These are phyloP conservation scores for Cryptosporidium andersoni DNA, from an alignment of 169 alveolate species.

Conservation along the genomic window DNA sequence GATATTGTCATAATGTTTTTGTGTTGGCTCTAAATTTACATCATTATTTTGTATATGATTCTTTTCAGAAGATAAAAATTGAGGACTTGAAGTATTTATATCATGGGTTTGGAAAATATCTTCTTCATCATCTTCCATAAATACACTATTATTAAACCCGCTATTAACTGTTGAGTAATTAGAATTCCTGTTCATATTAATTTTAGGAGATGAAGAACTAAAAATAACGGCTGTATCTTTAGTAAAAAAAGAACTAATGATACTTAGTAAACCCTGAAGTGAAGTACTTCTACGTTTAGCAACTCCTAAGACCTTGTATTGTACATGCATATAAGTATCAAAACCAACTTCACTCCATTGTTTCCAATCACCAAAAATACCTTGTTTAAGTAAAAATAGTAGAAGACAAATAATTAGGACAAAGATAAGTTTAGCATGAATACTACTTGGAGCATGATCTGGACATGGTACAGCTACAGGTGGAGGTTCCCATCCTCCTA, in stretches of 20 bases:
- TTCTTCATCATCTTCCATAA: slow-evolving; percentile 68
- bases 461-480: slow-evolving; percentile 92
- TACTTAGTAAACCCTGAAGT: slow-evolving; percentile 51
- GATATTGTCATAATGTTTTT: slow-evolving; percentile 19
- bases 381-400: slow-evolving; percentile 57
- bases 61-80: not conserved
- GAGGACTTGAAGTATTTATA: not conserved
- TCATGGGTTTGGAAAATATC: not conserved
- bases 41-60: slow-evolving; percentile 2
- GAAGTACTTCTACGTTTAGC: slow-evolving; percentile 68
- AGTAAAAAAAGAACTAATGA: slow-evolving; percentile 29
- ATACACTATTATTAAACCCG: slow-evolving; percentile 8
- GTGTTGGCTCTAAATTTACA: slow-evolving; percentile 26
- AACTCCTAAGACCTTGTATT: slow-evolving; percentile 50
- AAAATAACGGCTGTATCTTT: slow-evolving; percentile 36
- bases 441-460: slow-evolving; percentile 80
- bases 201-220: not conserved
- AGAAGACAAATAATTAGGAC: slow-evolving; percentile 15
- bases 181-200: slow-evolving; percentile 7
- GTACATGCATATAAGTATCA: slow-evolving; percentile 57
- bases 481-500: slow-evolving; percentile 94
- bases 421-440: slow-evolving; percentile 57
- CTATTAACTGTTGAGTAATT: slow-evolving; percentile 30
- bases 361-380: slow-evolving; percentile 63
- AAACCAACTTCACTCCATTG: slow-evolving; percentile 16